These are phyloP conservation scores for Microascus cirrosus DNA, from an alignment of 2,329 filamentous ascomycete species.

Conservation along the genomic window DNA sequence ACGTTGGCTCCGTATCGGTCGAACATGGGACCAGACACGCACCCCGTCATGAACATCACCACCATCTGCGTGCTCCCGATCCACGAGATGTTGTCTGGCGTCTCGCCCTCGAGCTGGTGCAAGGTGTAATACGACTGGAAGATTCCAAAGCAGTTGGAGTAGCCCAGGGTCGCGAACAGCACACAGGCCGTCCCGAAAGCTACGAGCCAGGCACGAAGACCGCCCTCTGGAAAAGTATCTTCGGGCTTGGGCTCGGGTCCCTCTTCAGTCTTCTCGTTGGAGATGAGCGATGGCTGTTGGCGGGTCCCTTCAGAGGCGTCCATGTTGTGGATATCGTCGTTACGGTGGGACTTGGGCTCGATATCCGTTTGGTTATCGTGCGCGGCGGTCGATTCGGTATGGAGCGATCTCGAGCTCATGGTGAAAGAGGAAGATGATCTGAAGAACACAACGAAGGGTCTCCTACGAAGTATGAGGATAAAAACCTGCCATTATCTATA, in stretches of 20 bases:
- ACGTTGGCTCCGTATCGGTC: constrained; percentile 28
- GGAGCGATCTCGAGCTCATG: no score
- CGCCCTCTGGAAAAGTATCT: constrained; percentile 16
- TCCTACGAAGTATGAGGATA: no score
- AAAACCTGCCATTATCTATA: no score
- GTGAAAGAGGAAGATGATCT: no score
- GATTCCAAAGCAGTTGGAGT: constrained; percentile 22
- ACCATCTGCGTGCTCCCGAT: background rate
- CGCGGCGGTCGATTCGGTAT: no score
- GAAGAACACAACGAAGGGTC: no score
- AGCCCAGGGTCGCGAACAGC: constrained; percentile 9
- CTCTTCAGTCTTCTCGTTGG: no score
- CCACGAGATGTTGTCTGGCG: constrained; percentile 17
- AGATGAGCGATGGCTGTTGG: no score
- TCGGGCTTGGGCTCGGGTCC: background rate
- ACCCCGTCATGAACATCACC: constrained; percentile 12
- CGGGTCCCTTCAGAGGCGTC: no score
- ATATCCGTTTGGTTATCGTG: no score
- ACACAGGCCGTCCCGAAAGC: constrained; percentile 22
- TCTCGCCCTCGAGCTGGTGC: constrained; percentile 18
- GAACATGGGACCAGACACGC: constrained; percentile 24
- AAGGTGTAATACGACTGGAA: constrained; percentile 24
- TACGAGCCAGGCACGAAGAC: constrained; percentile 27
- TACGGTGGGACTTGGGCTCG: no score
- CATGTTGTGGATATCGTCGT: no score